Conservation (phyloP, 345 rosid genomes). For the Hevea brasiliensis region DNA sequence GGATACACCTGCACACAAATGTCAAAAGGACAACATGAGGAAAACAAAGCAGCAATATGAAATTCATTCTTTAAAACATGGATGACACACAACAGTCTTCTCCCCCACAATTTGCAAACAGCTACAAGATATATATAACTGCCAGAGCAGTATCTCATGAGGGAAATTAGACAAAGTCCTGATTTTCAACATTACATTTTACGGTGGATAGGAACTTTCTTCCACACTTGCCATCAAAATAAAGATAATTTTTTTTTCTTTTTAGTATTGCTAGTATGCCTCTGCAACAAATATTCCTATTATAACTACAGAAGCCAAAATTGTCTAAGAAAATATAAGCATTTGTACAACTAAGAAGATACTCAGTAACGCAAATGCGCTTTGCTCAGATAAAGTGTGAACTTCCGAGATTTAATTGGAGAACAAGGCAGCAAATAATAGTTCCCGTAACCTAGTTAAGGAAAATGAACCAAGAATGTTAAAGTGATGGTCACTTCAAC, state of each 20-base stretch:
- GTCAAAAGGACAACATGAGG: conserved; percentile 13
- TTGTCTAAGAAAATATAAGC: neutral
- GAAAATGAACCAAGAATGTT: too few relatives aligned
- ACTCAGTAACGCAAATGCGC: neutral
- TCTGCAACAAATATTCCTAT: neutral
- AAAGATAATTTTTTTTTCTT: neutral
- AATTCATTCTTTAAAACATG: neutral
- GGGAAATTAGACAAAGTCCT: neutral
- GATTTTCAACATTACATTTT: neutral
- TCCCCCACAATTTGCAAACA: neutral
- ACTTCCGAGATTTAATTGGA: neutral
- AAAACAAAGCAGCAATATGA: neutral
- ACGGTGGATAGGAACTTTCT: neutral
- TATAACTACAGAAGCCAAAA: neutral
- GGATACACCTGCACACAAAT: conserved; percentile 67
- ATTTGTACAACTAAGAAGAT: neutral
- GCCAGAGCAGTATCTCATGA: neutral
- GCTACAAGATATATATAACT: neutral
- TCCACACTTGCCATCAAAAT: neutral
- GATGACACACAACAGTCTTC: neutral
- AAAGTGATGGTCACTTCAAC: too few relatives aligned
- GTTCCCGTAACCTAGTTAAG: neutral
- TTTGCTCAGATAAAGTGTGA: neutral
- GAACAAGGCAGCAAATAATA: neutral
- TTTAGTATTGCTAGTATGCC: neutral